Evolutionary conservation across 2,329 filamentous ascomycete genomes (phyloP).

Genomic region (Phaeosphaeria sp.): DNA sequence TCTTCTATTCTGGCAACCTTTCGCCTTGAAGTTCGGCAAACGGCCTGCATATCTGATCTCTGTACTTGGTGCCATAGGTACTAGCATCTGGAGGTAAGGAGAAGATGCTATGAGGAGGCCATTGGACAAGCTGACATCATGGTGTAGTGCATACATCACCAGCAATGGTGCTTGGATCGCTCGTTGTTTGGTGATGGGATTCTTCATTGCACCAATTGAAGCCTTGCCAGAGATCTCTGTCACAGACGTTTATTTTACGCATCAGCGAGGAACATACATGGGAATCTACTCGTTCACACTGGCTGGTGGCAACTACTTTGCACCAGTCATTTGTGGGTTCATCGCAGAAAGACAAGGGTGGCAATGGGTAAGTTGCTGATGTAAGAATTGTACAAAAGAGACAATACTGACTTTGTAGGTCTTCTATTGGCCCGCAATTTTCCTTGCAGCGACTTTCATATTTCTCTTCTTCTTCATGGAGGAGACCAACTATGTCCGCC

Average conservation of each 20-base stretch:
- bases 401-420: background rate
- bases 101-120: background rate
- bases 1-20: constrained; percentile 59
- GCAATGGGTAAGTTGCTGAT: constrained; percentile 51
- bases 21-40: constrained; percentile 61
- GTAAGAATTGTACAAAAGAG: background rate
- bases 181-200: constrained; percentile 55
- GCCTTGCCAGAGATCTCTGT: constrained; percentile 57
- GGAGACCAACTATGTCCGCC: constrained; percentile 62
- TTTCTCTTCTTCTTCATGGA: constrained; percentile 66
- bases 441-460: constrained; percentile 56
- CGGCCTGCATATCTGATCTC: constrained; percentile 56
- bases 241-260: constrained; percentile 50
- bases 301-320: constrained; percentile 46
- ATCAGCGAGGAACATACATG: constrained; percentile 41
- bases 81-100: constrained; percentile 51
- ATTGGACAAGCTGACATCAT: constrained; percentile 18
- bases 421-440: constrained; percentile 56
- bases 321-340: constrained; percentile 46
- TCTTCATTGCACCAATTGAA: constrained; percentile 58
- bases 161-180: constrained; percentile 57
- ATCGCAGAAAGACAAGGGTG: constrained; percentile 46
- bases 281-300: constrained; percentile 42
- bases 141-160: constrained; percentile 50
- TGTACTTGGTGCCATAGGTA: constrained; percentile 47